Evolutionary conservation across 2,329 filamentous ascomycete species (phyloP).

Genomic region (Periconia sp.): DNA sequence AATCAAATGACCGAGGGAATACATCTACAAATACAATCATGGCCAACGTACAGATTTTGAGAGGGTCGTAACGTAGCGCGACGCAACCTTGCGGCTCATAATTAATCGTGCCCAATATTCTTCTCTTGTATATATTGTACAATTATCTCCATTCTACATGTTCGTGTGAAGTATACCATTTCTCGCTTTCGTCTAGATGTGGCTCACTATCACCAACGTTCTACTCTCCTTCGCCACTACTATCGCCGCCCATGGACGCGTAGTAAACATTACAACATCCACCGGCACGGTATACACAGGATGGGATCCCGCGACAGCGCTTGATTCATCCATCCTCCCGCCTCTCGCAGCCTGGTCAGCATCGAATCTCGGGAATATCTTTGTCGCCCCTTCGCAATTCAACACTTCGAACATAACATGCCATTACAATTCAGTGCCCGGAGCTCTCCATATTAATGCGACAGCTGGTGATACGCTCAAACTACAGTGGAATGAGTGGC

Average conservation of each 20-base stretch:
- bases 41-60: not conserved
- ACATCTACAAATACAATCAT: not conserved
- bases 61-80: not conserved
- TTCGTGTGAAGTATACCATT: not conserved
- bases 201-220: not conserved
- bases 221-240: constrained; percentile 7
- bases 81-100: not conserved
- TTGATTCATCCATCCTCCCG: constrained; percentile 5
- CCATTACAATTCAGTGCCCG: constrained; percentile 62
- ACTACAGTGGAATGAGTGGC: constrained; percentile 58
- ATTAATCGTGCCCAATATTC: not conserved
- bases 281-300: constrained; percentile 23
- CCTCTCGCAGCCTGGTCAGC: constrained; percentile 29
- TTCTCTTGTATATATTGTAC: not conserved
- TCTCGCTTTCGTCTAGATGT: constrained; percentile 1
- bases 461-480: constrained; percentile 62
- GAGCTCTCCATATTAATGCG: constrained; percentile 57
- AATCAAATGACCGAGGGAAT: not conserved
- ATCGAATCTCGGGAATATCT: constrained; percentile 32
- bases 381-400: constrained; percentile 26
- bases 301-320: constrained; percentile 27
- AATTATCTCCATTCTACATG: not conserved
- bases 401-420: constrained; percentile 57
- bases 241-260: constrained; percentile 29
- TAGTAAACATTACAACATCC: constrained; percentile 29